phyloP scores from a whole-genome alignment of 2,329 filamentous ascomycete genomes.

The Trichophyton benhamiae region DNA sequence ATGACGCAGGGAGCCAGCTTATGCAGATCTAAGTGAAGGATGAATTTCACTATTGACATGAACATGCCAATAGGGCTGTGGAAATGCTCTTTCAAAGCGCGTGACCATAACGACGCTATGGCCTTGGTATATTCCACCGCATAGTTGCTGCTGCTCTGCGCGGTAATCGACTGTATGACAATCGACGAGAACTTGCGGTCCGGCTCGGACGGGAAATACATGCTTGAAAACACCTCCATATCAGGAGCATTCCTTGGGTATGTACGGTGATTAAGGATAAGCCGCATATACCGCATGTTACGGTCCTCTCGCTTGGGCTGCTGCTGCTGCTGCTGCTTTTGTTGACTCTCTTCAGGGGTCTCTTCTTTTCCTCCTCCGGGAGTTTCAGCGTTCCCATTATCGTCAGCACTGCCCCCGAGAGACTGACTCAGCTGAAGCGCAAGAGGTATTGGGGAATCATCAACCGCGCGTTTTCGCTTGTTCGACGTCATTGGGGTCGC shows the following conservation, averaged over 20 bases:
- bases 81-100: slow-evolving; percentile 43
- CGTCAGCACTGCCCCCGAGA: slow-evolving; percentile 7
- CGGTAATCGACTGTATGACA: slow-evolving; percentile 40
- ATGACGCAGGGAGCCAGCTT: slow-evolving; percentile 27
- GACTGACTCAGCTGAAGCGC: slow-evolving; percentile 32
- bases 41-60: slow-evolving; percentile 29
- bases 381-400: slow-evolving; percentile 17
- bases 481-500: slow-evolving; percentile 44
- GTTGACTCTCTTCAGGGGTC: slow-evolving; percentile 16
- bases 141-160: slow-evolving; percentile 33
- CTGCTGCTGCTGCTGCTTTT: background rate
- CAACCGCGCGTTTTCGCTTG: slow-evolving; percentile 46
- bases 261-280: slow-evolving; percentile 45
- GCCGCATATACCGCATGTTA: slow-evolving; percentile 37
- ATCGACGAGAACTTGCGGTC: slow-evolving; percentile 40
- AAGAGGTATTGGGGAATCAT: slow-evolving; percentile 40
- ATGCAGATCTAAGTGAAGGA: slow-evolving; percentile 29
- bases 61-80: slow-evolving; percentile 33
- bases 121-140: slow-evolving; percentile 38
- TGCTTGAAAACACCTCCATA: slow-evolving; percentile 42
- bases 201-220: slow-evolving; percentile 42
- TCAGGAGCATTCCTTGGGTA: slow-evolving; percentile 37
- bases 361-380: slow-evolving; percentile 12
- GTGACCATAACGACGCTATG: slow-evolving; percentile 44
- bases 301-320: slow-evolving; percentile 16